Evolutionary conservation across 371 early-diverging fungal species (phyloP).

Genomic region (Mortierella sp.): DNA sequence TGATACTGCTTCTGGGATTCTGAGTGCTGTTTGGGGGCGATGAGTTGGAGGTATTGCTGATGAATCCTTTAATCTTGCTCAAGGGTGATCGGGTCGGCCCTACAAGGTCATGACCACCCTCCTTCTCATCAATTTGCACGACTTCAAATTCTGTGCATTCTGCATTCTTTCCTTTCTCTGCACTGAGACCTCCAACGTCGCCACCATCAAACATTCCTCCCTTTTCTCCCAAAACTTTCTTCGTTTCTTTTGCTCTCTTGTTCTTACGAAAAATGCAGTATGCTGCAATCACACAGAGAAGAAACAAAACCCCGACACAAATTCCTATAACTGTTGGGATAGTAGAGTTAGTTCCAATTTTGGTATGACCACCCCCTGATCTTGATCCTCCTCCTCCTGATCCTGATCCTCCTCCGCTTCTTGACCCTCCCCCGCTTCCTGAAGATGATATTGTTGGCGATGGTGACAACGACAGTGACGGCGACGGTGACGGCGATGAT

Average conservation of each 20-base stretch:
- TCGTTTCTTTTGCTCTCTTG: slow-evolving; percentile 25
- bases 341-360: slow-evolving; percentile 34
- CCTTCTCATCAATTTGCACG: slow-evolving; percentile 15
- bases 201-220: neutral
- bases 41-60: neutral
- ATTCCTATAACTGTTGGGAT: slow-evolving; percentile 38
- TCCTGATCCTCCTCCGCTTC: slow-evolving; percentile 2
- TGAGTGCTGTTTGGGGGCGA: neutral
- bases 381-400: too few species aligned
- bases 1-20: slow-evolving; percentile 20
- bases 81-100: neutral
- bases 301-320: slow-evolving; percentile 23
- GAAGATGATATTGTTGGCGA: neutral
- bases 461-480: neutral
- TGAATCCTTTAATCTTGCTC: neutral
- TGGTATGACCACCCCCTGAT: neutral
- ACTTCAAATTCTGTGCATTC: neutral
- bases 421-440: neutral
- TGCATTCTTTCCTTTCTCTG: neutral
- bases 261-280: slow-evolving; percentile 42
- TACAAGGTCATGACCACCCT: neutral
- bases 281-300: slow-evolving; percentile 33
- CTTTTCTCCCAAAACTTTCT: slow-evolving; percentile 5
- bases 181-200: neutral
- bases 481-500: neutral